Percentiles rank a stretch among this genome's conserved stretches.
Evolutionary conservation across 768 basidiomycete genomes (phyloP).

Genomic region (Sarcomyxa edulis): DNA sequence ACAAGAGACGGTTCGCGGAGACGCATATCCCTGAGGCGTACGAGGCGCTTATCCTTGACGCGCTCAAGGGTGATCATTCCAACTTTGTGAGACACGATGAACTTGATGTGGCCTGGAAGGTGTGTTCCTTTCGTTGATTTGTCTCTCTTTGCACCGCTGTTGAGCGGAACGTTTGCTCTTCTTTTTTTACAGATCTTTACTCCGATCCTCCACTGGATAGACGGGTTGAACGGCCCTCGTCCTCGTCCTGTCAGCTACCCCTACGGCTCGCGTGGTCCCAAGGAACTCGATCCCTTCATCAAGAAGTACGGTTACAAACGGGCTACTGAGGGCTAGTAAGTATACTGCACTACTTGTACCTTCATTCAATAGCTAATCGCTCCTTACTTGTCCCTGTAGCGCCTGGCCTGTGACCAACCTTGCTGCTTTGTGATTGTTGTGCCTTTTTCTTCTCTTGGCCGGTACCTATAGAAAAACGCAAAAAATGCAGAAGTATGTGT

Average conservation of each 20-base stretch:
- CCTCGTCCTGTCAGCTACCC: constrained; percentile 78
- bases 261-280: constrained; percentile 95
- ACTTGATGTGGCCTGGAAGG: constrained; percentile 97
- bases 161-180: constrained; percentile 2
- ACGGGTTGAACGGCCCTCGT: constrained; percentile 58
- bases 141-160: constrained; percentile 5
- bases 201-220: constrained; percentile 94
- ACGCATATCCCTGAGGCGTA: constrained; percentile 94
- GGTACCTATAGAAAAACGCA: too few relatives aligned
- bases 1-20: constrained; percentile 92
- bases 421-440: constrained; percentile 54
- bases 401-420: constrained; percentile 72
- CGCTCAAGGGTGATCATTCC: constrained; percentile 95
- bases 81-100: constrained; percentile 99
- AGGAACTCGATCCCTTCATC: constrained; percentile 74
- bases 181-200: constrained; percentile 70
- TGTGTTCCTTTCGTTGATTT: too few relatives aligned
- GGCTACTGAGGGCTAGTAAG: constrained; percentile 66
- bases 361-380: constrained; percentile 4
- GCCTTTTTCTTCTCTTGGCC: too few relatives aligned
- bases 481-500: too few relatives aligned
- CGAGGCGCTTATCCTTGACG: constrained; percentile 92
- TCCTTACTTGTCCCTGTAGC: constrained; percentile 28
- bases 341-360: constrained; percentile 13
- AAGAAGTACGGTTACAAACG: constrained; percentile 74